These are phyloP conservation scores for Vitis amurensis DNA, from an alignment of 164 flowering plant species.

Conservation along the genomic window DNA sequence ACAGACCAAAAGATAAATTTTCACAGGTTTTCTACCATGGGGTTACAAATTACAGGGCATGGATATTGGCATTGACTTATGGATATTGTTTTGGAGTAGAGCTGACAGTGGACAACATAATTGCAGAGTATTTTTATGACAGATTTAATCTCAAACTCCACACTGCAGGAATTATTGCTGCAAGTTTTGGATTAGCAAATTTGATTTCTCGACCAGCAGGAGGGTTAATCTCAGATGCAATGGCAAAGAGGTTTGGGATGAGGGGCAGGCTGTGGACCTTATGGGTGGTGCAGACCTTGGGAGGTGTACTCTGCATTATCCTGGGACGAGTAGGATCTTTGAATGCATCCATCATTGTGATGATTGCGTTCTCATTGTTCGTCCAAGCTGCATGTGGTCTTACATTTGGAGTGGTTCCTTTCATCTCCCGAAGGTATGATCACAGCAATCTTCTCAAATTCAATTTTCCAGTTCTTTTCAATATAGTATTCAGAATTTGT, in stretches of 20 bases:
- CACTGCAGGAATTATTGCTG: conserved; percentile 83
- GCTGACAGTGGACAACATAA: conserved; percentile 75
- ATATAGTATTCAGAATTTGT: not conserved
- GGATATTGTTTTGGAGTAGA: conserved; percentile 92
- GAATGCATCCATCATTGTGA: conserved; percentile 51
- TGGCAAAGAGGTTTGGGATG: conserved; percentile 80
- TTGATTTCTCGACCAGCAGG: conserved; percentile 72
- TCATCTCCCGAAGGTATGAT: conserved; percentile 76
- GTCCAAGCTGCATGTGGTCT: conserved; percentile 89
- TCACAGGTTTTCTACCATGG: conserved; percentile 51
- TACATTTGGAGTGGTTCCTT: conserved; percentile 87
- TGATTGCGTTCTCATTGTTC: conserved; percentile 74
- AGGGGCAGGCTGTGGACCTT: conserved; percentile 81
- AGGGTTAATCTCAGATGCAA: conserved; percentile 62
- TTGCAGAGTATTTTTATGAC: conserved; percentile 86
- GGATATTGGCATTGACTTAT: conserved; percentile 78
- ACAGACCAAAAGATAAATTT: conserved; percentile 60
- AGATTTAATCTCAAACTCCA: conserved; percentile 74
- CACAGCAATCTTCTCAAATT: not conserved
- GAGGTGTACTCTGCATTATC: conserved; percentile 67
- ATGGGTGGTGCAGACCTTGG: conserved; percentile 72
- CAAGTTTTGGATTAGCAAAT: conserved; percentile 78
- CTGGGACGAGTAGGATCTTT: conserved; percentile 61
- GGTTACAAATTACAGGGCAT: conserved; percentile 72
- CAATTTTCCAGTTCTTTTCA: not conserved